Conservation (phyloP, 2,329 filamentous ascomycete species). For the Xylaria sp. region DNA sequence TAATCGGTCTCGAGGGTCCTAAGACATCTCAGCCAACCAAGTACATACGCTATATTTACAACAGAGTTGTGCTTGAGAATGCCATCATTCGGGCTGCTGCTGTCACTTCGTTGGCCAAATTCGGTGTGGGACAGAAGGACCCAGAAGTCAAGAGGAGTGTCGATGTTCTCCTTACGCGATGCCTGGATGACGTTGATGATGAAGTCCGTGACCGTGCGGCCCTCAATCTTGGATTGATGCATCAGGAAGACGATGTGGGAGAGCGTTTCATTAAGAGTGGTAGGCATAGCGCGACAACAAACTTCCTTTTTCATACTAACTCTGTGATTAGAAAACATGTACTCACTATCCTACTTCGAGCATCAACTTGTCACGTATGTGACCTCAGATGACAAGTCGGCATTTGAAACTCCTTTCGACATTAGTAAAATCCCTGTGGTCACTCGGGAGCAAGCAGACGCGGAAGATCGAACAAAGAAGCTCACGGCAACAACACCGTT, state of each 20-base stretch:
- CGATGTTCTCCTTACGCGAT: constrained; percentile 88
- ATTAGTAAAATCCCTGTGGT: constrained; percentile 91
- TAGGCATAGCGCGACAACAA: constrained; percentile 54
- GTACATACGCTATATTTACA: constrained; percentile 99
- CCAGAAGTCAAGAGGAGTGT: constrained; percentile 97
- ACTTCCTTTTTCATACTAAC: constrained; percentile 43
- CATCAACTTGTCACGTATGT: constrained; percentile 98
- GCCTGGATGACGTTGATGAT: constrained; percentile 95
- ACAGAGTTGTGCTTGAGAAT: constrained; percentile 96
- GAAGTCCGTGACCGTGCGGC: constrained; percentile 97
- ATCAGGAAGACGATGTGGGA: constrained; percentile 88
- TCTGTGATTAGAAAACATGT: constrained; percentile 80
- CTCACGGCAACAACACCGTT: constrained; percentile 91
- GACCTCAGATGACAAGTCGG: constrained; percentile 87
- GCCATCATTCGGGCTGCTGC: constrained; percentile 94
- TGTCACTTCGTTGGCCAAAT: constrained; percentile 95
- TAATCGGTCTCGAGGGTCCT: constrained; percentile 93
- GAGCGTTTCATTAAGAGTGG: constrained; percentile 92
- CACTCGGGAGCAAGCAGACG: constrained; percentile 93
- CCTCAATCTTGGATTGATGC: constrained; percentile 90
- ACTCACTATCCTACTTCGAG: constrained; percentile 92
- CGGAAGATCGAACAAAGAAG: constrained; percentile 97
- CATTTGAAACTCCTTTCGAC: constrained; percentile 88
- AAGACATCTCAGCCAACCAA: constrained; percentile 97
- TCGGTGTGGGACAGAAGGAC: constrained; percentile 96